phyloP scores from a whole-genome alignment of 768 basidiomycete genomes.

The Tylopilus sp. region DNA sequence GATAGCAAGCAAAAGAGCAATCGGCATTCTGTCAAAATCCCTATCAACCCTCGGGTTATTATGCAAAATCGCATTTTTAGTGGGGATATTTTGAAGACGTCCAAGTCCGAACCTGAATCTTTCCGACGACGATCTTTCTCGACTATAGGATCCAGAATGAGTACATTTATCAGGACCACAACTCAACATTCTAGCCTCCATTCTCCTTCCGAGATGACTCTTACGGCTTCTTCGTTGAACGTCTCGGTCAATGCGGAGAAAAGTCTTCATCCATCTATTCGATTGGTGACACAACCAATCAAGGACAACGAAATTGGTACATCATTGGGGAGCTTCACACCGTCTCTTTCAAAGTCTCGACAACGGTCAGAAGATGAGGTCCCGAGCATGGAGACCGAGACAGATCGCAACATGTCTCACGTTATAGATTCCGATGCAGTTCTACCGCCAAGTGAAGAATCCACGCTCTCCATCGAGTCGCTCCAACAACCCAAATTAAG shows the following conservation, averaged over 20 bases:
- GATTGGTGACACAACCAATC: constrained; percentile 19
- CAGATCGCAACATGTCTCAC: constrained; percentile 8
- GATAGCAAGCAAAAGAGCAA: constrained; percentile 45
- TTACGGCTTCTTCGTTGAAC: constrained; percentile 12
- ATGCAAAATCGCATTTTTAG: constrained; percentile 26
- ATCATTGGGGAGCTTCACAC: constrained; percentile 1
- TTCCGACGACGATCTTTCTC: constrained; percentile 15
- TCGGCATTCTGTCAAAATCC: constrained; percentile 33
- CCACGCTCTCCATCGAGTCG: constrained; percentile 13
- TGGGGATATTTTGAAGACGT: constrained; percentile 16
- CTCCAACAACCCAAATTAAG: constrained; percentile 57
- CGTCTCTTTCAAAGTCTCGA: constrained; percentile 8
- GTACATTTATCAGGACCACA: constrained; percentile 5
- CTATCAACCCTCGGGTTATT: constrained; percentile 27
- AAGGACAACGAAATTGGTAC: constrained; percentile 1
- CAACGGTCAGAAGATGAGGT: constrained; percentile 16
- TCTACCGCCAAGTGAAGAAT: constrained; percentile 15
- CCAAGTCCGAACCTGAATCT: constrained; percentile 20
- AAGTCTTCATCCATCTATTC: constrained; percentile 19
- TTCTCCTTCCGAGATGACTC: constrained; percentile 29
- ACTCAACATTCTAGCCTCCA: constrained; percentile 10
- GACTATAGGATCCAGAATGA: constrained; percentile 9
- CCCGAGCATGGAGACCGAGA: constrained; percentile 2
- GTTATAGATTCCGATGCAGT: constrained; percentile 8
- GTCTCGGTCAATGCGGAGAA: constrained; percentile 7